These are phyloP conservation scores for Fusarium sp. DNA, from an alignment of 2,329 filamentous ascomycete genomes.

Conservation along the genomic window DNA sequence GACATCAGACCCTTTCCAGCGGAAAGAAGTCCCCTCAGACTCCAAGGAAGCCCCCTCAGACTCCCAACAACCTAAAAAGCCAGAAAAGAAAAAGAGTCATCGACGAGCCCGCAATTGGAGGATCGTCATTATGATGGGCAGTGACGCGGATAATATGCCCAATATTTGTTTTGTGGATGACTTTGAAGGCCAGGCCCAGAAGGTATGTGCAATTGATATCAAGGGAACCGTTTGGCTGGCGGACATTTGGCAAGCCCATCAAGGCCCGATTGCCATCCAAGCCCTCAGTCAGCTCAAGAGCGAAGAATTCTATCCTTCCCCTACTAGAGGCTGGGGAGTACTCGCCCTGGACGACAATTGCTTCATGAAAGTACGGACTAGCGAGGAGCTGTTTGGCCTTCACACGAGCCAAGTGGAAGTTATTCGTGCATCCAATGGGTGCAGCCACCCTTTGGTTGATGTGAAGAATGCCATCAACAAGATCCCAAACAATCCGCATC, in stretches of 20 bases:
- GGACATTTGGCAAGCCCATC: slow-evolving; percentile 61
- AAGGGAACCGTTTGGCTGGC: slow-evolving; percentile 61
- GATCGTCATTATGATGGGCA: slow-evolving; percentile 58
- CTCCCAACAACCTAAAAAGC: slow-evolving; percentile 2
- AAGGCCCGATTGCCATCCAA: slow-evolving; percentile 44
- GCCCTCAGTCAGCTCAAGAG: slow-evolving; percentile 41
- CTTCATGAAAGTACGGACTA: slow-evolving; percentile 53
- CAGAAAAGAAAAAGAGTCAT: slow-evolving; percentile 46
- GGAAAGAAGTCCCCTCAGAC: neutral
- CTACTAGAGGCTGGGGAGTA: slow-evolving; percentile 61
- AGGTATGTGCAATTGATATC: slow-evolving; percentile 64
- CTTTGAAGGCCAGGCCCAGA: slow-evolving; percentile 59
- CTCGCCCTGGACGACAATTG: slow-evolving; percentile 57
- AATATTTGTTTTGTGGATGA: slow-evolving; percentile 64
- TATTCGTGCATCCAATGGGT: slow-evolving; percentile 23
- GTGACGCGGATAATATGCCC: slow-evolving; percentile 60
- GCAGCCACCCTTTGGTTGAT: slow-evolving; percentile 42
- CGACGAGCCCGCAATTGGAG: slow-evolving; percentile 61
- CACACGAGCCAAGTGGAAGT: slow-evolving; percentile 31
- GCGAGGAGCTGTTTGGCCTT: slow-evolving; percentile 51
- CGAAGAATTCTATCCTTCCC: slow-evolving; percentile 45
- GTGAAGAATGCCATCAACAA: slow-evolving; percentile 39
- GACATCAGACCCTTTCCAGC: slow-evolving; percentile 16
- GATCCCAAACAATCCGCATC: slow-evolving; percentile 49
- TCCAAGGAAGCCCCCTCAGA: neutral